These are phyloP conservation scores for Nannochloropsis oceanica DNA, from an alignment of 108 stramenopile genomes.

Conservation along the genomic window DNA sequence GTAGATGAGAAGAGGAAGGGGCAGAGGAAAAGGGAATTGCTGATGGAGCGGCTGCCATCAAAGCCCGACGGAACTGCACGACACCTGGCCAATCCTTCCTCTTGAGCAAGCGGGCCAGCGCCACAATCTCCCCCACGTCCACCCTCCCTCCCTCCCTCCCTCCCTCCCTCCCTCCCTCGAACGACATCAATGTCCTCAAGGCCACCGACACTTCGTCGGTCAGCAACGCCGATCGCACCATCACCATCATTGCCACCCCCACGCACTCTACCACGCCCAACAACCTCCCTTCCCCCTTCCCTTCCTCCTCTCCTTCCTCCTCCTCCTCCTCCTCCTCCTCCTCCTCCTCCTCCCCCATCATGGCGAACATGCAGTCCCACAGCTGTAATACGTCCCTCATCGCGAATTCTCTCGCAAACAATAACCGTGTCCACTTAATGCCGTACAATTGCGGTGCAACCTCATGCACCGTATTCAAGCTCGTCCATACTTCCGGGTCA, in stretches of 20 bases:
- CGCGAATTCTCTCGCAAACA: not conserved
- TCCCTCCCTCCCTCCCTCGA: no score
- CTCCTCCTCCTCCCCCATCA: not conserved
- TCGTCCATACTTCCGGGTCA: not conserved
- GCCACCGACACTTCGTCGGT: not conserved
- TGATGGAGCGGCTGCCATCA: no score
- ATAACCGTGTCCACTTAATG: not conserved
- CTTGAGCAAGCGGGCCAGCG: no score
- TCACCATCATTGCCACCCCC: not conserved
- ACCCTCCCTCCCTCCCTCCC: no score
- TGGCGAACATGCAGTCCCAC: not conserved
- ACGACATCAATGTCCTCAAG: not conserved
- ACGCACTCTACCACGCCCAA: not conserved
- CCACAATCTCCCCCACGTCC: no score
- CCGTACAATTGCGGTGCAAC: not conserved
- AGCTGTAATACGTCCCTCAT: not conserved
- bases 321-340: not conserved
- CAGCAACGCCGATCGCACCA: not conserved
- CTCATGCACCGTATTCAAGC: not conserved
- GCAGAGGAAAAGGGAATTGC: no score
- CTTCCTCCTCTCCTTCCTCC: not conserved
- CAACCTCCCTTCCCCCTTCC: not conserved
- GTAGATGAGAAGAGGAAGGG: no score
- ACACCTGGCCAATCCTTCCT: no score
- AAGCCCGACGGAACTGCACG: no score